phyloP scores from a whole-genome alignment of 208 protist species.

The Wallacemonas collosoma region DNA sequence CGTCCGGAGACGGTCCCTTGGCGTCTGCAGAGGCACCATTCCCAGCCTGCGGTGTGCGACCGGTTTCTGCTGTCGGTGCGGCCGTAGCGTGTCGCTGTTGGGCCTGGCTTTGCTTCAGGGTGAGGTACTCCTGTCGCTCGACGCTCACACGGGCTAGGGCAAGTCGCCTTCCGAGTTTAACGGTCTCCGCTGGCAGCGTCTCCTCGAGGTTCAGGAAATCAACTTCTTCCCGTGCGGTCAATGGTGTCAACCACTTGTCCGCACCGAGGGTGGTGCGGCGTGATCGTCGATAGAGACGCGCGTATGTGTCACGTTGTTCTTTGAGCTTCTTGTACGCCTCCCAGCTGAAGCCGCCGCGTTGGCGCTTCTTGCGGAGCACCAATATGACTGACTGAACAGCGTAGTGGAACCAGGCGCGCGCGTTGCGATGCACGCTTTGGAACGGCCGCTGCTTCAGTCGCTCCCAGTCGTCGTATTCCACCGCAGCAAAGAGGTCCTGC shows the following conservation, averaged over 20 bases:
- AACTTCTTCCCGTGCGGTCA: conserved; percentile 33
- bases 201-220: conserved; percentile 45
- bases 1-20: neutral
- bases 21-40: neutral
- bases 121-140: conserved; percentile 37
- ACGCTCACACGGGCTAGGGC: conserved; percentile 39
- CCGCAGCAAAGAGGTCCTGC: conserved; percentile 29
- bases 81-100: conserved; percentile 2
- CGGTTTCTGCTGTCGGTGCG: neutral
- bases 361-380: conserved; percentile 27
- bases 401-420: conserved; percentile 72
- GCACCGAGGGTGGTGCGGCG: conserved; percentile 27
- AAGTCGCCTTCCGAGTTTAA: conserved; percentile 54
- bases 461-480: conserved; percentile 21
- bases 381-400: conserved; percentile 47
- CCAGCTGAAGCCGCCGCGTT: conserved; percentile 49
- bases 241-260: conserved; percentile 41
- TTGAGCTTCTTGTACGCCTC: conserved; percentile 40
- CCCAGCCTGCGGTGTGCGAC: neutral
- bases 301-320: conserved; percentile 48
- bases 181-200: conserved; percentile 54
- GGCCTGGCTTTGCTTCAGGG: conserved; percentile 5
- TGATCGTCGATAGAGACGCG: conserved; percentile 42
- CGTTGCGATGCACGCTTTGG: conserved; percentile 31
- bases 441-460: conserved; percentile 40